Evolutionary conservation across 805 yeast genomes (phyloP).

Genomic region (Sungouiozyma intestinalis): DNA sequence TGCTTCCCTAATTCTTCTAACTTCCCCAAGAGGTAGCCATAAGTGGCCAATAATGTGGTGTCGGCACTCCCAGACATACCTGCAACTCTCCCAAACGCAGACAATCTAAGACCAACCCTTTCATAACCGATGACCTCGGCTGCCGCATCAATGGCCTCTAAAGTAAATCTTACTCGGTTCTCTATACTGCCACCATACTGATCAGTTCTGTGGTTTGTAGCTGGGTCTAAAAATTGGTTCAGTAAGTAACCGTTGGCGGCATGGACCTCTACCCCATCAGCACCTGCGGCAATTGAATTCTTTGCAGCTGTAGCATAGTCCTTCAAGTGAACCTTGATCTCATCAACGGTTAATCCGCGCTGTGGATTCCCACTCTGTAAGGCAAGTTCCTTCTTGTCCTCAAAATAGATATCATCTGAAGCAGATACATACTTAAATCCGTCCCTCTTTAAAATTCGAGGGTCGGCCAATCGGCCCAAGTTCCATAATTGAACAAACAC

Average conservation of each 20-base stretch:
- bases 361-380: conserved; percentile 24
- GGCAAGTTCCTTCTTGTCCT: conserved; percentile 21
- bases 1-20: conserved; percentile 17
- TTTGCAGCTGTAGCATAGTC: conserved; percentile 37
- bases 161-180: conserved; percentile 34
- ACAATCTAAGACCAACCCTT: conserved; percentile 36
- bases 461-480: conserved; percentile 1
- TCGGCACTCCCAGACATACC: conserved; percentile 27
- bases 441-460: conserved; percentile 22
- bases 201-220: conserved; percentile 38
- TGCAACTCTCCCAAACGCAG: conserved; percentile 34
- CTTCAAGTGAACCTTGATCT: conserved; percentile 31
- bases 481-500: conserved; percentile 1
- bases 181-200: conserved; percentile 44
- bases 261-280: conserved; percentile 57
- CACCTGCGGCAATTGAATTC: conserved; percentile 25
- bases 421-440: conserved; percentile 33
- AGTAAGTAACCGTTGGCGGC: conserved; percentile 57
- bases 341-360: conserved; percentile 21
- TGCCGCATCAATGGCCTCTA: conserved; percentile 41
- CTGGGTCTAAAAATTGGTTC: conserved; percentile 41
- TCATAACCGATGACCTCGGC: conserved; percentile 42
- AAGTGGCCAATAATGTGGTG: conserved; percentile 28
- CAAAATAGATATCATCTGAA: conserved; percentile 28
- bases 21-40: conserved; percentile 6